These are phyloP conservation scores for Xanthoconium stramineum DNA, from an alignment of 768 basidiomycete species.

Conservation along the genomic window DNA sequence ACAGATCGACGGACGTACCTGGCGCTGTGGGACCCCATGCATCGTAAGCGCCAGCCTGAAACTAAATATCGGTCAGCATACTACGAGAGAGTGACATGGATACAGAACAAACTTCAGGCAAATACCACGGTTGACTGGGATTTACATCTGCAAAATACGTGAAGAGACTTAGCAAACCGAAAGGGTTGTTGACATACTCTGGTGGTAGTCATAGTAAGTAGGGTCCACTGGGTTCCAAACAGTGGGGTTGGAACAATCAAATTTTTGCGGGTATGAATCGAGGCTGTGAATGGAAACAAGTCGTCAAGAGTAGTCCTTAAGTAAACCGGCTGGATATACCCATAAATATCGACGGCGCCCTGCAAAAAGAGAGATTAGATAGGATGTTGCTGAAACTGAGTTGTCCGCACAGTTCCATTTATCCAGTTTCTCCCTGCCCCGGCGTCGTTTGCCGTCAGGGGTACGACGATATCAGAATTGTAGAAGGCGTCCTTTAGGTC, in stretches of 20 bases:
- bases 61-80: conserved; percentile 35
- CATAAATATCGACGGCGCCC: conserved; percentile 71
- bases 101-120: conserved; percentile 53
- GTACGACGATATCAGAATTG: conserved; percentile 58
- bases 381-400: background rate
- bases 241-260: conserved; percentile 75
- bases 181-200: conserved; percentile 18
- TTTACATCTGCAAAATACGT: conserved; percentile 39
- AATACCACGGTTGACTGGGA: conserved; percentile 60
- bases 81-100: conserved; percentile 1
- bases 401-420: conserved; percentile 56
- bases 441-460: conserved; percentile 74
- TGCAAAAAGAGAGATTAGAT: conserved; percentile 20
- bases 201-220: conserved; percentile 65
- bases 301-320: background rate
- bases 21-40: conserved; percentile 78
- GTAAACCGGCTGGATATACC: conserved; percentile 36
- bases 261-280: conserved; percentile 75
- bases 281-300: conserved; percentile 32
- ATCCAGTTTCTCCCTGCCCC: conserved; percentile 57
- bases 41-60: conserved; percentile 77
- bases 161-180: conserved; percentile 5
- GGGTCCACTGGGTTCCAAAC: conserved; percentile 62
- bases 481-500: conserved; percentile 58
- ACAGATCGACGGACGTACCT: conserved; percentile 33